Conservation (phyloP, 2,329 filamentous ascomycete species). For the Aureobasidium sp. region DNA sequence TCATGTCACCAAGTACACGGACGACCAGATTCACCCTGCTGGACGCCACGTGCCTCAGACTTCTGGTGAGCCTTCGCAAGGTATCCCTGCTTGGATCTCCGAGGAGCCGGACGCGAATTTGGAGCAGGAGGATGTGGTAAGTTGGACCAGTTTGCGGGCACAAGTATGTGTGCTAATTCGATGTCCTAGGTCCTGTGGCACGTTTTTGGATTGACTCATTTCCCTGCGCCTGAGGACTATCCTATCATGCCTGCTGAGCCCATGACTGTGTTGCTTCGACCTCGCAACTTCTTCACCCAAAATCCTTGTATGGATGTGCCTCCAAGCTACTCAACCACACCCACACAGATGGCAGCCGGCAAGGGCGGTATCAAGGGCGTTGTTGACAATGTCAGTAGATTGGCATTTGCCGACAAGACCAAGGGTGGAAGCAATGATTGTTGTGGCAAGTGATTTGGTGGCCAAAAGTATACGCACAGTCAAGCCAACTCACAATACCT, state of each 20-base stretch:
- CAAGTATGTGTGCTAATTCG: background rate
- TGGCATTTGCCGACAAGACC: slow-evolving; percentile 37
- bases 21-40: slow-evolving; percentile 75
- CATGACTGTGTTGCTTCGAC: slow-evolving; percentile 70
- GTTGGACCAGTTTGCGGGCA: background rate
- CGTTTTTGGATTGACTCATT: slow-evolving; percentile 85
- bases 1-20: slow-evolving; percentile 78
- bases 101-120: slow-evolving; percentile 59
- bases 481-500: too few species aligned
- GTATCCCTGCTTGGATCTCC: slow-evolving; percentile 67
- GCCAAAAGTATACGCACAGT: background rate
- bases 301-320: slow-evolving; percentile 78
- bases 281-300: slow-evolving; percentile 71
- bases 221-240: slow-evolving; percentile 84
- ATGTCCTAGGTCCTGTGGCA: slow-evolving; percentile 59
- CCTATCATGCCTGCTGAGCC: slow-evolving; percentile 74
- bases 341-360: slow-evolving; percentile 51
- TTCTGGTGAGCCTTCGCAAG: slow-evolving; percentile 65
- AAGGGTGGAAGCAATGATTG: slow-evolving; percentile 25
- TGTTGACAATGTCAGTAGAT: slow-evolving; percentile 43
- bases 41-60: slow-evolving; percentile 85
- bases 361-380: slow-evolving; percentile 32
- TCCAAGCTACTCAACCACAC: slow-evolving; percentile 64
- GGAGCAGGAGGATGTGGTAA: slow-evolving; percentile 58
- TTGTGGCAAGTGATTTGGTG: background rate